Evolutionary conservation across 208 protist genomes (phyloP), one percentile per base, ranked within the genome.

Genomic region (Acanthamoeba quina): DNA sequence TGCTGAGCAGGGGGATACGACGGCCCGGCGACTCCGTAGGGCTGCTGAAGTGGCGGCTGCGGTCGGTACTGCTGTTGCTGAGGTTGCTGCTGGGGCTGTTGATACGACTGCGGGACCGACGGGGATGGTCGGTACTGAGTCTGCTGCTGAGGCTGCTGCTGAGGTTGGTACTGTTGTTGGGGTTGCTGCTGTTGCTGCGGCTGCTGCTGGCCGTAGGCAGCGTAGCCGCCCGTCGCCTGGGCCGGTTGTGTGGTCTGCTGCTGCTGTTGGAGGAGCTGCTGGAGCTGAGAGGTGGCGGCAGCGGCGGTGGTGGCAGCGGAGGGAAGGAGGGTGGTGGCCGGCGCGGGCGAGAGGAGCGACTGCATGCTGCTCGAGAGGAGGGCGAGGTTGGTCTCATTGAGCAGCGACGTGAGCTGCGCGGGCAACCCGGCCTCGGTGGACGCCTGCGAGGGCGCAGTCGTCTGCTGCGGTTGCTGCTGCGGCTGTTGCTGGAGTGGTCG

Each of bases 321-420:
- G 52, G 80, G 41, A 15, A 34, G 7, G 37, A n/a, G 44, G 17
- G n/a, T 56, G 41, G 80, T 10, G 15, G 44, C 11, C 29, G 80
- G 34, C 9, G 11, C 80, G 44, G 41, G 13, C 7, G 80, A 88
- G 26, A 90, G 62, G 21, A 90, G 83, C 29, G 83, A 64, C 44
- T n/a, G 29, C n/a, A 90, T 31, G 56, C 34, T 90, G 83, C 17
- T 74, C 17, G 83, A 90, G 29, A 90, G 83, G n/a, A 72, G 58
- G 56, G 83, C 83, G 6, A 90, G 62, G 54, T 90, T 72, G 54
- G 83, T 90, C 62, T 72, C 83, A 52, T 72, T 90, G 29, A 90
- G 83, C 54, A 90, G 10, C 47, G 34, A 44, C 54, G 34, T 47
- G 34, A 90, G 83, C 54, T 90, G 47, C 5, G 83, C 34, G 17